Conservation (phyloP, 2,329 filamentous ascomycete genomes). For the Sarocladium strictum region DNA sequence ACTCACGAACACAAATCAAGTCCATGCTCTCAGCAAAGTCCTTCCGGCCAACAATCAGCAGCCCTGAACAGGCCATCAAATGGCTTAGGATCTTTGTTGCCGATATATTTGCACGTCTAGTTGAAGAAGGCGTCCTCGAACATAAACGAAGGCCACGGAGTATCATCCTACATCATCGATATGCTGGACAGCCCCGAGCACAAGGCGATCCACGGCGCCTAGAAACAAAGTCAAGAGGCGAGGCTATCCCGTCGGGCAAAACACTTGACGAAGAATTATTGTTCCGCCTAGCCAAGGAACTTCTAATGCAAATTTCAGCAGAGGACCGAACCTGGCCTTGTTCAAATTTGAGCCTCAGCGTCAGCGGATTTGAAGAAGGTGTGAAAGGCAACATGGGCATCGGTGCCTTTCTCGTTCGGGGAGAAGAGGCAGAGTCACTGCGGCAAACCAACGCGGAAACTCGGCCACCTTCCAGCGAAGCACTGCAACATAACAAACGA, state of each 20-base stretch:
- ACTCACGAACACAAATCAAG: constrained; percentile 86
- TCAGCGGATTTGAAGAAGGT: constrained; percentile 89
- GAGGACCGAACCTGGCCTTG: constrained; percentile 87
- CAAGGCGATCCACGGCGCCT: background rate
- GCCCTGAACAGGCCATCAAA: constrained; percentile 66
- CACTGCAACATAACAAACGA: constrained; percentile 23
- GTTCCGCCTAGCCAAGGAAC: constrained; percentile 67
- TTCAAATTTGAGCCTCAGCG: constrained; percentile 79
- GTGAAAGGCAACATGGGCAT: constrained; percentile 81
- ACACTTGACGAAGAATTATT: constrained; percentile 65
- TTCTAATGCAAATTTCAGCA: constrained; percentile 70
- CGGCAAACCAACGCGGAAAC: constrained; percentile 17
- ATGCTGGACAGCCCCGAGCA: constrained; percentile 49
- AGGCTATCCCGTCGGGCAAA: constrained; percentile 71
- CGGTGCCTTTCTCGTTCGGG: constrained; percentile 75
- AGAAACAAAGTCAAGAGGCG: constrained; percentile 62
- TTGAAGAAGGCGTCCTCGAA: constrained; percentile 86
- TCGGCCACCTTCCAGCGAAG: constrained; percentile 15
- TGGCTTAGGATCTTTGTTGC: constrained; percentile 91
- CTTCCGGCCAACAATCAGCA: constrained; percentile 79
- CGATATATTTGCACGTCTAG: constrained; percentile 82
- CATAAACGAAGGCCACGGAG: constrained; percentile 81
- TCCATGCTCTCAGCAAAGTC: constrained; percentile 97
- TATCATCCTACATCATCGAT: constrained; percentile 77
- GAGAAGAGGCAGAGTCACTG: constrained; percentile 51